Evolutionary conservation across 305 asterid species (phyloP).

Genomic region (Euphrasia arctica): DNA sequence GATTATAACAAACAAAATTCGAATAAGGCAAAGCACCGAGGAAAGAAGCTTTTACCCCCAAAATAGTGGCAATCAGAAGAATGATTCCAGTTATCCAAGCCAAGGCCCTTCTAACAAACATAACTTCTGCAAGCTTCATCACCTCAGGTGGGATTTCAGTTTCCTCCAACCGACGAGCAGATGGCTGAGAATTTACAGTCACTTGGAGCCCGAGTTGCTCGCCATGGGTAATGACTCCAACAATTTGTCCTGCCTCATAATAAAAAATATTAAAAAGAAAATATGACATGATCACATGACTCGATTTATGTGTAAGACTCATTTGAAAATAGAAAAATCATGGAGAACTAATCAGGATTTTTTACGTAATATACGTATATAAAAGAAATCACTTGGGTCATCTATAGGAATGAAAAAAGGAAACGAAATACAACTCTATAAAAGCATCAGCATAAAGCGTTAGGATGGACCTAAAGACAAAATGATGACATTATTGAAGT

Average conservation of each 20-base stretch:
- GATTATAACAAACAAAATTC: constrained; percentile 16
- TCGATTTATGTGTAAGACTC: constrained; percentile 7
- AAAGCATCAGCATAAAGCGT: constrained; percentile 21
- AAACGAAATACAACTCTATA: too few relatives aligned
- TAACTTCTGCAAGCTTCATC: constrained; percentile 43
- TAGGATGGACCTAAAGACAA: constrained; percentile 9
- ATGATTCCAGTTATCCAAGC: constrained; percentile 97
- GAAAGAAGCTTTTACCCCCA: constrained; percentile 62
- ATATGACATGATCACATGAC: background rate
- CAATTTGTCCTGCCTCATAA: constrained; percentile 67
- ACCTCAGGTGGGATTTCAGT: constrained; percentile 25
- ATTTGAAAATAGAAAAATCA: constrained; percentile 11
- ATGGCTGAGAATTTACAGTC: constrained; percentile 44
- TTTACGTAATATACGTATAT: background rate
- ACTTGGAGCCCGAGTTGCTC: constrained; percentile 38
- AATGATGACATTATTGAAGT: constrained; percentile 5
- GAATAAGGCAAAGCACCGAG: constrained; percentile 15
- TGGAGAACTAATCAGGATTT: constrained; percentile 15
- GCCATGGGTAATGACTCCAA: constrained; percentile 63
- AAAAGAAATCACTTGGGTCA: constrained; percentile 12
- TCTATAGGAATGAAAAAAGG: background rate
- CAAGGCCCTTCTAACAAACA: constrained; percentile 62
- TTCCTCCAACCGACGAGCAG: constrained; percentile 75
- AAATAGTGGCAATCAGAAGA: constrained; percentile 74
- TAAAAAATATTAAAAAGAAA: constrained; percentile 10